phyloP scores from a whole-genome alignment of 2,329 filamentous ascomycete genomes.

The Exophiala sp. region DNA sequence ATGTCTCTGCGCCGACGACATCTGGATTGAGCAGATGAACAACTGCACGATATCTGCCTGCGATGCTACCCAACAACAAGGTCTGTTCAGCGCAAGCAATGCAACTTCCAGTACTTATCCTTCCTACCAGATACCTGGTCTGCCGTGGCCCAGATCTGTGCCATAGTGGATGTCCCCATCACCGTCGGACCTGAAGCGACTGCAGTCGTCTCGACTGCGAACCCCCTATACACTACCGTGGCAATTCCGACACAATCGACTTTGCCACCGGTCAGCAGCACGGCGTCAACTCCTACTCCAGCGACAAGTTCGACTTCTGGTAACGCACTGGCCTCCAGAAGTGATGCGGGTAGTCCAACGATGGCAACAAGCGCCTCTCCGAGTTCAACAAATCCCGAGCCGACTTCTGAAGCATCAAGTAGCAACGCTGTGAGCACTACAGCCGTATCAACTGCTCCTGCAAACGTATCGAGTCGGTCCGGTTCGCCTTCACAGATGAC shows the following conservation, averaged over 20 bases:
- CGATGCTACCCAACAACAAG: conserved; percentile 24
- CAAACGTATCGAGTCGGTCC: conserved; percentile 1
- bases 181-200: conserved; percentile 26
- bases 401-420: not conserved
- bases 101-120: conserved; percentile 3
- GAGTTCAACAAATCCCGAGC: not conserved
- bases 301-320: conserved; percentile 4
- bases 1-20: conserved; percentile 25
- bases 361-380: not conserved
- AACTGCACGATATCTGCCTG: conserved; percentile 22
- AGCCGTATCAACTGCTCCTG: not conserved
- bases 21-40: conserved; percentile 24
- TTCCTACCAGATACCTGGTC: conserved; percentile 18
- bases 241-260: conserved; percentile 17
- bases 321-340: conserved; percentile 1
- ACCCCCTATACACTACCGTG: conserved; percentile 23
- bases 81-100: conserved; percentile 5
- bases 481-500: conserved; percentile 2
- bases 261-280: conserved; percentile 15
- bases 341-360: not conserved
- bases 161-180: conserved; percentile 18
- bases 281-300: conserved; percentile 5
- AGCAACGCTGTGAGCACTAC: not conserved
- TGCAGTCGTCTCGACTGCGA: conserved; percentile 10
- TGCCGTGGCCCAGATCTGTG: conserved; percentile 25